Evolutionary conservation across 352 stramenopile genomes (phyloP).

Genomic region (Pythium aristosporum): DNA sequence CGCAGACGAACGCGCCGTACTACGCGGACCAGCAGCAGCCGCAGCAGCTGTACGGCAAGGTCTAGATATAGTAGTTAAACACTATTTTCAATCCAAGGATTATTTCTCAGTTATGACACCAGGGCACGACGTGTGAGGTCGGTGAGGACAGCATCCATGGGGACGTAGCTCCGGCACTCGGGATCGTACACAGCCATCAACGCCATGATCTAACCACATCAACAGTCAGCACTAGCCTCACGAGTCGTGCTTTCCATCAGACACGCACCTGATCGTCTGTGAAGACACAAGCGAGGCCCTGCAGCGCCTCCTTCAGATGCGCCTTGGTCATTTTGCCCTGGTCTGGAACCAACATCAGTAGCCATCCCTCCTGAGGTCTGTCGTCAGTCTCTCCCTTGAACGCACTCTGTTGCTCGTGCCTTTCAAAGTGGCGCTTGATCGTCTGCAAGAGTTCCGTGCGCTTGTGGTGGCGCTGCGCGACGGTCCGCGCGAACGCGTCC

Average conservation of each 20-base stretch:
- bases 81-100: background rate
- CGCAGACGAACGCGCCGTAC: conserved; percentile 17
- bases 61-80: conserved; percentile 2
- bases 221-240: background rate
- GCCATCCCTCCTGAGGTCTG: too few relatives aligned
- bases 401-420: conserved; percentile 47
- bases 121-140: conserved; percentile 10
- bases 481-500: conserved; percentile 32
- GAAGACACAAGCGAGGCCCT: conserved; percentile 49
- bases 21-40: conserved; percentile 1
- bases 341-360: conserved; percentile 19
- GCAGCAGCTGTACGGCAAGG: conserved; percentile 16
- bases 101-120: background rate
- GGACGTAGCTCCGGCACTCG: conserved; percentile 9
- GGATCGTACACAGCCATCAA: conserved; percentile 23
- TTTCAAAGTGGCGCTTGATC: conserved; percentile 60
- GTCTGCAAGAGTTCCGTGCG: conserved; percentile 50
- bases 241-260: too few relatives aligned
- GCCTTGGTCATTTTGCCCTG: conserved; percentile 45
- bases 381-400: background rate
- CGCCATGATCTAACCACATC: conserved; percentile 13
- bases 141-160: conserved; percentile 18
- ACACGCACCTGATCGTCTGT: conserved; percentile 53
- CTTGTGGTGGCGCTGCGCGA: conserved; percentile 43
- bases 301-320: conserved; percentile 54